Conservation (phyloP, 2,329 filamentous ascomycete genomes). For the Beauveria australis region DNA sequence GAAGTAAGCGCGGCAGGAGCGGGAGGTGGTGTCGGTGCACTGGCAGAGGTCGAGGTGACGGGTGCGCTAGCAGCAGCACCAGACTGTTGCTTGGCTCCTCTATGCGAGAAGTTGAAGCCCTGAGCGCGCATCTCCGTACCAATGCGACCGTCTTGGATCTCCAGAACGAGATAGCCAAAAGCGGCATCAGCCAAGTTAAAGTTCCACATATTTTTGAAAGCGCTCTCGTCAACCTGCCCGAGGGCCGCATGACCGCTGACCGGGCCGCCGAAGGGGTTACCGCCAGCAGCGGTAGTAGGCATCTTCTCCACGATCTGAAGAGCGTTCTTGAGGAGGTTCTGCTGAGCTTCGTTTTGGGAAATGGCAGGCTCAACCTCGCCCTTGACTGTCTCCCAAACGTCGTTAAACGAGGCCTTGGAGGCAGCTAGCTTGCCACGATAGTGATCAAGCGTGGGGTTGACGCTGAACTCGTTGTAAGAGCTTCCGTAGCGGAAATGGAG, state of each 20-base stretch:
- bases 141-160: constrained; percentile 91
- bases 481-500: constrained; percentile 98
- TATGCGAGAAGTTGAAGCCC: constrained; percentile 98
- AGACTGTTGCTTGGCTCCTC: constrained; percentile 68
- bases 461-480: constrained; percentile 99
- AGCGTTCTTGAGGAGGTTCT: constrained; percentile 84
- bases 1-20: constrained; percentile 21
- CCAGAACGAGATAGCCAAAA: constrained; percentile 90
- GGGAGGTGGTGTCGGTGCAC: constrained; percentile 22
- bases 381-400: constrained; percentile 99
- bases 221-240: constrained; percentile 93
- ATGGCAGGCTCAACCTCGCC: constrained; percentile 92
- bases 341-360: constrained; percentile 85
- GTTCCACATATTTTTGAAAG: constrained; percentile 99
- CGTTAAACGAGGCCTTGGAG: constrained; percentile 96
- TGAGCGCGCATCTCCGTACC: constrained; percentile 98
- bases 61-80: constrained; percentile 29
- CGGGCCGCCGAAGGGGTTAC: constrained; percentile 91
- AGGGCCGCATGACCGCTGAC: constrained; percentile 62
- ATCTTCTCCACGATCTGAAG: constrained; percentile 95
- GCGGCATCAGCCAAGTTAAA: constrained; percentile 97
- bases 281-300: constrained; percentile 88
- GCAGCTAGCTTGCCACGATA: constrained; percentile 97
- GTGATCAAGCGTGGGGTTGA: constrained; percentile 95
- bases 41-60: constrained; percentile 26